Evolutionary conservation across 1,284 basidiomycete species (phyloP).

Genomic region (Puccinia novopanici): DNA sequence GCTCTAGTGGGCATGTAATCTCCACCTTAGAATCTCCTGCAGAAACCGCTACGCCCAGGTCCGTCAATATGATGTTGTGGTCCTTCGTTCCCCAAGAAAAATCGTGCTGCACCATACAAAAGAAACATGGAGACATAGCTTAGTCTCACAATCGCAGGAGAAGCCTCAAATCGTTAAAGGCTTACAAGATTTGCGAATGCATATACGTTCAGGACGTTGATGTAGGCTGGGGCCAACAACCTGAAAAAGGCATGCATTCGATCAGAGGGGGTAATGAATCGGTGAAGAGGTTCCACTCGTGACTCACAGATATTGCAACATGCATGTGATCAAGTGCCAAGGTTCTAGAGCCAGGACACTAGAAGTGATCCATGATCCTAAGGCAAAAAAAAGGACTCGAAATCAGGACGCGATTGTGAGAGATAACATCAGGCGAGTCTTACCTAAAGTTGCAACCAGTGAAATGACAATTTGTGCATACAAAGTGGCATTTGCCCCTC

Average conservation of each 20-base stretch:
- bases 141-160: neutral
- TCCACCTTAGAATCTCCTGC: conserved; percentile 79
- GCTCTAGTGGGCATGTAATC: conserved; percentile 80
- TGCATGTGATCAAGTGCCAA: conserved; percentile 64
- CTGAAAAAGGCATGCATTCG: conserved; percentile 66
- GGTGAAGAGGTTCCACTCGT: neutral
- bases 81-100: conserved; percentile 61
- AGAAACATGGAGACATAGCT: neutral
- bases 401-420: conserved; percentile 55
- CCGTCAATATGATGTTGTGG: conserved; percentile 56
- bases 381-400: conserved; percentile 41
- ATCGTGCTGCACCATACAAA: conserved; percentile 52
- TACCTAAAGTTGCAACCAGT: conserved; percentile 78
- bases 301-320: conserved; percentile 20
- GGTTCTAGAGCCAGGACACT: conserved; percentile 89
- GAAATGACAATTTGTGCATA: conserved; percentile 77
- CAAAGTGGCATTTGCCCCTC: conserved; percentile 67
- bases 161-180: neutral
- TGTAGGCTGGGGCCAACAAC: conserved; percentile 80
- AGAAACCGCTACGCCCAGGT: conserved; percentile 61
- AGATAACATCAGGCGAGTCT: conserved; percentile 61
- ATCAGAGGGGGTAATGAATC: conserved; percentile 55
- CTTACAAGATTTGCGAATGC: conserved; percentile 52
- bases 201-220: conserved; percentile 70
- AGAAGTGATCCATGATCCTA: conserved; percentile 48